Evolutionary conservation across 1,284 basidiomycete genomes (phyloP).

Genomic region (Xerocomus amazonicus): DNA sequence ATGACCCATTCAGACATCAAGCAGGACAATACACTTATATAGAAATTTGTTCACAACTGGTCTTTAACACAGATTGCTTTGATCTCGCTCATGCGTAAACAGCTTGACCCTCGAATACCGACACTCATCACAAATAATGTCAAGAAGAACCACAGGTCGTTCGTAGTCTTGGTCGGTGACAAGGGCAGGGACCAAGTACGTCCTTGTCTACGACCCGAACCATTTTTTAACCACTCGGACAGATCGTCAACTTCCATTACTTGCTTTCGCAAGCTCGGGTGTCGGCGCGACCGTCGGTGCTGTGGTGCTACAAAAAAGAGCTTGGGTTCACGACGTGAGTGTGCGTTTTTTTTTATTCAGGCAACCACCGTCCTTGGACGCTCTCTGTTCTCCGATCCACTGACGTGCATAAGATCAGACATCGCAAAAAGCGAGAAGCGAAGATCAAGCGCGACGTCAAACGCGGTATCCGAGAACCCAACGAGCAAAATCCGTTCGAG

Average conservation of each 20-base stretch:
- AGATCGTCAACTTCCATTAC: slow-evolving; percentile 97
- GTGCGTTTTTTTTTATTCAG: background rate
- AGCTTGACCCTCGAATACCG: slow-evolving; percentile 90
- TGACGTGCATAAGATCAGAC: slow-evolving; percentile 44
- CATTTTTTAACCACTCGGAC: slow-evolving; percentile 6
- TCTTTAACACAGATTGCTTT: too few species aligned
- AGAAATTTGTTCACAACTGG: too few species aligned
- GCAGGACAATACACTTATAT: too few species aligned
- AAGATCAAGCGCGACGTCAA: slow-evolving; percentile 96
- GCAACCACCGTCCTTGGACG: background rate
- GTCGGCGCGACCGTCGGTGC: slow-evolving; percentile 83
- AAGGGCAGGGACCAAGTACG: slow-evolving; percentile 86
- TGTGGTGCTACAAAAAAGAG: slow-evolving; percentile 99
- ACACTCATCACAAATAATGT: slow-evolving; percentile 94
- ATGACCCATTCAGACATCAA: too few species aligned
- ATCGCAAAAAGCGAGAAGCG: slow-evolving; percentile 94
- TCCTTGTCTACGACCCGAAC: slow-evolving; percentile 13
- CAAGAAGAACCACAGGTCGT: slow-evolving; percentile 88
- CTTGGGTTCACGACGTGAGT: slow-evolving; percentile 87
- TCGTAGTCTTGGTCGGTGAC: slow-evolving; percentile 97
- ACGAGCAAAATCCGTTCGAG: slow-evolving; percentile 97
- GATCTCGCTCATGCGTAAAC: slow-evolving; percentile 59
- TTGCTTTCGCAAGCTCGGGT: slow-evolving; percentile 88
- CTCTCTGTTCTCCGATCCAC: background rate
- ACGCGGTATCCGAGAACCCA: slow-evolving; percentile 88